Base-by-base conservation (phyloP, 2,329 filamentous ascomycete species). In the Apiospora saccharicola region DNA sequence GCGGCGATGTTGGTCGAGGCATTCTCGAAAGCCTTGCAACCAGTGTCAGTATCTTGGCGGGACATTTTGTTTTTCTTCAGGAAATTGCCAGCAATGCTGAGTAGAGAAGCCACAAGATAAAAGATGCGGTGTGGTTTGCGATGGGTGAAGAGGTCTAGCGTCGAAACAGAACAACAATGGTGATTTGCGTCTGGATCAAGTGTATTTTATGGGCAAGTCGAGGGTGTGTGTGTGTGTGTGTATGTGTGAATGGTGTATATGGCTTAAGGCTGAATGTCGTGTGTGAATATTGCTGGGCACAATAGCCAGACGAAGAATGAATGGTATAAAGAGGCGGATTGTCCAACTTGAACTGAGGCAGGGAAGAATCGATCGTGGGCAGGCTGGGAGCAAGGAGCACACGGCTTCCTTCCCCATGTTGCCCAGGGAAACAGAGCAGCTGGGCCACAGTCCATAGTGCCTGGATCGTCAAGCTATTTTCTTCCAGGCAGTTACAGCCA, bases 1-100 rank as follows among this genome's bases (percentile, higher is more conserved):
- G 96, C 96, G 75, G 96, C 96, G 77, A 99, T 96, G 80, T 94
- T 98, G 81, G 96, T 99, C 72, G 96, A 98, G 78, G 96, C 97
- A 90, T 98, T 98, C 86, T 99, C 96, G 84, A 99, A 99, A 75
- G 96, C 96, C 96, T 98, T 83, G 19, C 79, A 51, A 53, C 73
- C 68, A 72, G 24, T 46, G 72, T 73, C 46, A 71, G 72, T 70
- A 22, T 57, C 47, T 68, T 37, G 22, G 69, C 26, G 53, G 30
- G 71, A 68, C 70, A 73, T 73, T 19, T 49, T 6, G 6, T 37
- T 41, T 10, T 10, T 10, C 37, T 41, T 68, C 34, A 3, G 22
- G 22, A 22, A 41, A 64, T 13, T n/a, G 57, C 13, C 19, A 46
- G 24, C 24, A 51, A 46, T 57, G 47, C 34, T 51, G 68, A 68